Evolutionary conservation across 495 filamentous ascomycete genomes (phyloP).

Genomic region (Penicillium bialowiezense): DNA sequence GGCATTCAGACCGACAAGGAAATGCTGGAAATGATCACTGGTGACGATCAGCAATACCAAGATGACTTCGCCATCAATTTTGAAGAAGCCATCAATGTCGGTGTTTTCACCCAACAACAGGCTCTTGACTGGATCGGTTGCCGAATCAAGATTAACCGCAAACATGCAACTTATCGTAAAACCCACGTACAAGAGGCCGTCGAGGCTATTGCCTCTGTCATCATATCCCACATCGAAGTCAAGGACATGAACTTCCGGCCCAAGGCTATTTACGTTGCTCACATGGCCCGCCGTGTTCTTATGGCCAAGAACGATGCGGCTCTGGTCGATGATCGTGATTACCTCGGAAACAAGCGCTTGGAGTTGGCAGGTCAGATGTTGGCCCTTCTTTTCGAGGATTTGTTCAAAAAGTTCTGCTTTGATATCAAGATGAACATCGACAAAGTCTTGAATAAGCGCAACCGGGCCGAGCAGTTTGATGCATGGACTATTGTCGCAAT

Average conservation of each 20-base stretch:
- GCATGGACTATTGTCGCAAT: slow-evolving; percentile 71
- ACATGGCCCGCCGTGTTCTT: slow-evolving; percentile 90
- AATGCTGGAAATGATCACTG: slow-evolving; percentile 83
- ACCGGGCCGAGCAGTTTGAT: slow-evolving; percentile 82
- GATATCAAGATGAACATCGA: slow-evolving; percentile 89
- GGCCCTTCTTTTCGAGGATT: slow-evolving; percentile 92
- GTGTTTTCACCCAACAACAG: slow-evolving; percentile 87
- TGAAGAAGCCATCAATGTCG: slow-evolving; percentile 78
- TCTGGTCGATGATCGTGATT: slow-evolving; percentile 93
- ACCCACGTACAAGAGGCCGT: slow-evolving; percentile 84
- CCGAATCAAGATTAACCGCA: slow-evolving; percentile 78
- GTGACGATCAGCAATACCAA: slow-evolving; percentile 80
- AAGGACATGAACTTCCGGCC: slow-evolving; percentile 86
- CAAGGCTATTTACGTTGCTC: slow-evolving; percentile 91
- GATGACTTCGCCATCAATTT: slow-evolving; percentile 94
- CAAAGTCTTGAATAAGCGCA: slow-evolving; percentile 86
- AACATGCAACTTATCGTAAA: slow-evolving; percentile 52
- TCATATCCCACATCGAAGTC: slow-evolving; percentile 92
- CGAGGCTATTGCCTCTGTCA: slow-evolving; percentile 84
- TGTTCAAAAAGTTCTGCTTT: slow-evolving; percentile 90
- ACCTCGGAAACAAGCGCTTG: slow-evolving; percentile 94
- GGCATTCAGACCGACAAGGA: slow-evolving; percentile 92
- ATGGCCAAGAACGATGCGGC: slow-evolving; percentile 88
- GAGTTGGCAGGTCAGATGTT: slow-evolving; percentile 93
- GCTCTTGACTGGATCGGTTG: slow-evolving; percentile 87